A percentile compares a stretch with the other conserved stretches of the same genome.
phyloP scores from a whole-genome alignment of 352 stramenopile species.

The Globisporangium megalacanthum region DNA sequence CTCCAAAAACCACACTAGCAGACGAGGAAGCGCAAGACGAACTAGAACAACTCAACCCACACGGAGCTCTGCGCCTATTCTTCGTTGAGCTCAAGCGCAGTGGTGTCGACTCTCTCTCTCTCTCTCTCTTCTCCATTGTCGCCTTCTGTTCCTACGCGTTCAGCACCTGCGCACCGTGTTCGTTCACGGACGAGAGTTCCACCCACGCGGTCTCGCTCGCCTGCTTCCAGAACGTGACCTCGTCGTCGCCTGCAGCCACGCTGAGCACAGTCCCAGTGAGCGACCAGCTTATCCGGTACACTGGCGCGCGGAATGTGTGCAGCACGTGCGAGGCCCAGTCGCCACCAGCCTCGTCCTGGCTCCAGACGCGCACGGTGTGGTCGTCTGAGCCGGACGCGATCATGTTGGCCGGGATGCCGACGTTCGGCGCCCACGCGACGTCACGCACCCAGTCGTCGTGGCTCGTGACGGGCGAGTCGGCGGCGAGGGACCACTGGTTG shows the following conservation, averaged over 20 bases:
- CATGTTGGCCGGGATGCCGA: conserved; percentile 76
- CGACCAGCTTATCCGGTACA: conserved; percentile 85
- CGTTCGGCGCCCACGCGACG: conserved; percentile 77
- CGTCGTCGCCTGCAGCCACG: conserved; percentile 19
- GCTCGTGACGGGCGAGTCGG: conserved; percentile 39
- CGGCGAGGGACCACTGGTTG: conserved; percentile 36
- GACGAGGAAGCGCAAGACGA: no score
- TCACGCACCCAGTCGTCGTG: conserved; percentile 85
- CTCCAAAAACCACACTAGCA: no score
- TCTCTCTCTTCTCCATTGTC: no score
- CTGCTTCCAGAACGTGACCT: conserved; percentile 76
- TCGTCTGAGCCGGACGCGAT: conserved; percentile 81
- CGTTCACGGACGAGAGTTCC: conserved; percentile 69
- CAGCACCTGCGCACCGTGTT: conserved; percentile 41
- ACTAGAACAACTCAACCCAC: no score
- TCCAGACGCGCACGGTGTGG: conserved; percentile 78
- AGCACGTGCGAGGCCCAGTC: conserved; percentile 62
- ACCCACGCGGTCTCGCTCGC: conserved; percentile 50
- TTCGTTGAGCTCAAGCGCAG: no score
- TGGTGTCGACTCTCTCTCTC: no score
- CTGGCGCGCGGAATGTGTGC: conserved; percentile 59
- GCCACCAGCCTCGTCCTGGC: conserved; percentile 54
- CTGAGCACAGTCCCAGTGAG: conserved; percentile 24
- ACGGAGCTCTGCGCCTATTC: no score
- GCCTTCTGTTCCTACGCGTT: no score